phyloP scores from a whole-genome alignment of 345 rosid genomes.

The Arabis hirsuta region DNA sequence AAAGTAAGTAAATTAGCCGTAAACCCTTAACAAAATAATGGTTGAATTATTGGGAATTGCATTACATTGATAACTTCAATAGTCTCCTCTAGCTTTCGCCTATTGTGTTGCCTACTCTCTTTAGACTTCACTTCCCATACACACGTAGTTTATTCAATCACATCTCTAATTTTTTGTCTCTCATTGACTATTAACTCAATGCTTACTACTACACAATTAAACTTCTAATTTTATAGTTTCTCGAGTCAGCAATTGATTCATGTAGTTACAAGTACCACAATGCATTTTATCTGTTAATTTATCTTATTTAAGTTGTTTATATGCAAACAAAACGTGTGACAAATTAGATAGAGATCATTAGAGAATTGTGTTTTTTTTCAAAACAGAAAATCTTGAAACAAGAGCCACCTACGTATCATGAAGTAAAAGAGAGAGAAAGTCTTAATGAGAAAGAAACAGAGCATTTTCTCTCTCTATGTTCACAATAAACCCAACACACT shows the following conservation, averaged over 20 bases:
- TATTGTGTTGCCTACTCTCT: slow-evolving; percentile 8
- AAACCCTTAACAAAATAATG: background rate
- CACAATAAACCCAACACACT: slow-evolving; percentile 43
- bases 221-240: background rate
- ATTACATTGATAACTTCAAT: slow-evolving; percentile 17
- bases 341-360: slow-evolving; percentile 24
- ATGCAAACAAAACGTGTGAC: slow-evolving; percentile 20
- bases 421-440: slow-evolving; percentile 9
- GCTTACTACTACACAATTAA: background rate
- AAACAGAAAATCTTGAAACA: slow-evolving; percentile 36
- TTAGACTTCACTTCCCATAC: background rate
- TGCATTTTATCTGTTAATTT: background rate
- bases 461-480: slow-evolving; percentile 39
- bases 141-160: background rate
- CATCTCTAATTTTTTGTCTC: background rate
- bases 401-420: slow-evolving; percentile 39
- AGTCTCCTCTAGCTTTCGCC: slow-evolving; percentile 23
- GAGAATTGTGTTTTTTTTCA: background rate
- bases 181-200: background rate
- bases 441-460: slow-evolving; percentile 21
- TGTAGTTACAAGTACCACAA: background rate
- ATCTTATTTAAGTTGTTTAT: background rate
- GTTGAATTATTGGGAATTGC: slow-evolving; percentile 36
- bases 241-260: background rate
- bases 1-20: background rate